These are phyloP conservation scores for Ophiostoma ips DNA, from an alignment of 2,329 filamentous ascomycete species.

Conservation along the genomic window DNA sequence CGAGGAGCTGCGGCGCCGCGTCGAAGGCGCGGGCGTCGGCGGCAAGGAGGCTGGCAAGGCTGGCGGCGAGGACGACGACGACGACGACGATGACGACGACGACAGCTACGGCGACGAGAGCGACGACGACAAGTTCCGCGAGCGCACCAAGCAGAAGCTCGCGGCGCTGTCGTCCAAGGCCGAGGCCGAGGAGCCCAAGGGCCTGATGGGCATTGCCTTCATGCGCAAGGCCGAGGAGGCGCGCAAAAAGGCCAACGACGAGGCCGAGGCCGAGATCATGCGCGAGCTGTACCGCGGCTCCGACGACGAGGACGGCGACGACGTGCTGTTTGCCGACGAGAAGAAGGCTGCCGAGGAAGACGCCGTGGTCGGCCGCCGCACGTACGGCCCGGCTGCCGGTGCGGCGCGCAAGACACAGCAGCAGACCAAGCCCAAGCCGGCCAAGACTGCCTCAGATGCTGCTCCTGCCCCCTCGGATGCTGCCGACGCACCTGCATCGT, in stretches of 20 bases:
- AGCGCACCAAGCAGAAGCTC: constrained; percentile 34
- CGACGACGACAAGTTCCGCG: constrained; percentile 38
- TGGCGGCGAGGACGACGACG: constrained; percentile 16
- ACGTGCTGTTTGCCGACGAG: neutral
- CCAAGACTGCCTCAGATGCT: neutral
- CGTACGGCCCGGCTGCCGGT: constrained; percentile 8
- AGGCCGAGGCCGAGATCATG: constrained; percentile 54
- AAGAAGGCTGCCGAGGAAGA: neutral
- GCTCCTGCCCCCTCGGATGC: neutral
- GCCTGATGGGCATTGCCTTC: constrained; percentile 73
- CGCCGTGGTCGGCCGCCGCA: constrained; percentile 12
- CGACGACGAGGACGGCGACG: constrained; percentile 1
- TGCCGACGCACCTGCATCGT: neutral
- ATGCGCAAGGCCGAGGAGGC: constrained; percentile 81
- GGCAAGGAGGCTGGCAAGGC: constrained; percentile 12
- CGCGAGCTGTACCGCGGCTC: constrained; percentile 53
- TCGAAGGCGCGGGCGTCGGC: constrained; percentile 49
- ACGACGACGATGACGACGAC: constrained; percentile 38
- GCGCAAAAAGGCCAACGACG: constrained; percentile 57
- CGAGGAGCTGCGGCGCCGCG: constrained; percentile 65
- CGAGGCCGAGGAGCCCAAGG: constrained; percentile 36
- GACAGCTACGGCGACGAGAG: constrained; percentile 39
- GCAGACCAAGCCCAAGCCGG: neutral
- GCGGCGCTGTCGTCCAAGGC: constrained; percentile 23
- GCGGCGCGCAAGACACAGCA: neutral